phyloP scores from a whole-genome alignment of 208 protist species.

The Wallacemonas sp. region DNA sequence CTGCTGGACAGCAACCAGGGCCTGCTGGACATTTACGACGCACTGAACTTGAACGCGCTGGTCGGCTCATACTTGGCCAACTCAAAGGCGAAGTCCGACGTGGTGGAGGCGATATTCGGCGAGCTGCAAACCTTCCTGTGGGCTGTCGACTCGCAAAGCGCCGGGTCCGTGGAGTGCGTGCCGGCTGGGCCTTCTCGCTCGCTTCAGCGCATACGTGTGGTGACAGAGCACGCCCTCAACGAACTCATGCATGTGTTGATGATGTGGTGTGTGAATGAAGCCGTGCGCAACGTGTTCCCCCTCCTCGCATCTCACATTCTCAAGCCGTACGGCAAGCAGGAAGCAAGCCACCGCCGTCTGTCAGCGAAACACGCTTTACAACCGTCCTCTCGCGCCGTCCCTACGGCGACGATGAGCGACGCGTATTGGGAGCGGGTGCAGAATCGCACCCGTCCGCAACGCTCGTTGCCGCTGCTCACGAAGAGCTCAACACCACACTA shows the following conservation, averaged over 20 bases:
- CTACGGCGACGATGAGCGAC: not conserved
- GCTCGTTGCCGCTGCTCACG: conserved; percentile 6
- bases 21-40: conserved; percentile 82
- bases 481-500: conserved; percentile 9
- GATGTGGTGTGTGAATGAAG: conserved; percentile 68
- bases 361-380: not conserved
- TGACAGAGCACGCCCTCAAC: conserved; percentile 65
- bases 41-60: conserved; percentile 62
- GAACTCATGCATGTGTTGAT: conserved; percentile 81
- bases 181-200: conserved; percentile 17
- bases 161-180: conserved; percentile 22
- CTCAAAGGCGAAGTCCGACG: conserved; percentile 82
- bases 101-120: conserved; percentile 81
- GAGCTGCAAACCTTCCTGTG: conserved; percentile 77
- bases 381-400: not conserved
- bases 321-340: not conserved
- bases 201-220: conserved; percentile 38
- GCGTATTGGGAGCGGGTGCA: not conserved
- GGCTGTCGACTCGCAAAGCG: conserved; percentile 41
- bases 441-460: not conserved
- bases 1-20: conserved; percentile 75
- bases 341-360: not conserved
- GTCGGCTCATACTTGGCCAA: conserved; percentile 47
- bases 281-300: conserved; percentile 35
- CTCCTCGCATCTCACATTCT: conserved; percentile 19